Evolutionary conservation across 495 filamentous ascomycete genomes (phyloP).

Genomic region (Stereocaulon alpinum): DNA sequence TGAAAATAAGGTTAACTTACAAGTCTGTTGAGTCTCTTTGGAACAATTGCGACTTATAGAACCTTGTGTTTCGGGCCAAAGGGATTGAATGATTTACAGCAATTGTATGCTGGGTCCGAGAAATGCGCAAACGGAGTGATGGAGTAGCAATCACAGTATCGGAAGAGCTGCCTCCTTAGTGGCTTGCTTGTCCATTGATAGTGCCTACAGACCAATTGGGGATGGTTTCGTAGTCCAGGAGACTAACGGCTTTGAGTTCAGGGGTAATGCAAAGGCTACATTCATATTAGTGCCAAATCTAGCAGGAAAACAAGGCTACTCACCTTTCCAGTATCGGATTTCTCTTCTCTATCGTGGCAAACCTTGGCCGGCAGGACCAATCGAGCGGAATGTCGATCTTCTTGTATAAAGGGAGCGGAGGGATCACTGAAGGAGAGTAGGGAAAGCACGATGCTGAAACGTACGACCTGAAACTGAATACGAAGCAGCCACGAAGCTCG

Average conservation of each 20-base stretch:
- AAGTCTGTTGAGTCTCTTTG: background rate
- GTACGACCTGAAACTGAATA: background rate
- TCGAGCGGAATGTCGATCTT: too few species aligned
- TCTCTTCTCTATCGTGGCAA: background rate
- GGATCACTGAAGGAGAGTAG: background rate
- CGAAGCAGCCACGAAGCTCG: background rate
- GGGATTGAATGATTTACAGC: background rate
- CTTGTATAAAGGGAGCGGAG: background rate
- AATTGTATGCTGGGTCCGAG: background rate
- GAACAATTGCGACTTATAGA: too few species aligned
- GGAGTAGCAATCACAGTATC: background rate
- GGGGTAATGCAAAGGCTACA: background rate
- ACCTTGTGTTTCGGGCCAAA: background rate
- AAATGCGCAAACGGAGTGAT: background rate
- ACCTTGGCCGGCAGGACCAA: background rate
- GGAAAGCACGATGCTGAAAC: constrained; percentile 1
- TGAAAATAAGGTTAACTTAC: background rate
- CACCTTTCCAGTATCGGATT: background rate
- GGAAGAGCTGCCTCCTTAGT: background rate
- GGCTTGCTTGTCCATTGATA: background rate
- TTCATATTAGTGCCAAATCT: background rate
- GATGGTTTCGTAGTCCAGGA: background rate
- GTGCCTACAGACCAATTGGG: background rate
- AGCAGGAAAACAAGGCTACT: background rate
- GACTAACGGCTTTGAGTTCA: background rate